Evolutionary conservation across 441 rosid genomes (phyloP).

Genomic region (Erodium texanum): DNA sequence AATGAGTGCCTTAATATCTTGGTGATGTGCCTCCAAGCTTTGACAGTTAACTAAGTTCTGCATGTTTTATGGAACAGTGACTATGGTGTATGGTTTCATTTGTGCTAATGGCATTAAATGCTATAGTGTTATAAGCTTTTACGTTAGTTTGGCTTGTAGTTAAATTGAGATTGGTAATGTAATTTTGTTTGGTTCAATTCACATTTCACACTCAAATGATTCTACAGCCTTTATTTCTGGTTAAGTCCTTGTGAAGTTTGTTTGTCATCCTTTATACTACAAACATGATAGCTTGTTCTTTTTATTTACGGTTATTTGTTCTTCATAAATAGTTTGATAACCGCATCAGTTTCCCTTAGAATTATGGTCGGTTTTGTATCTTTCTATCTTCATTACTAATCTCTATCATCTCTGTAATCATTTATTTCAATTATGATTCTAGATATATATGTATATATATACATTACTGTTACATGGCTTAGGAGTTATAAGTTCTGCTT

Average conservation of each 20-base stretch:
- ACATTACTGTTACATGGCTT: background rate
- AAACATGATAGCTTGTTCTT: background rate
- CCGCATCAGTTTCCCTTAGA: background rate
- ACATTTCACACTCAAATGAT: background rate
- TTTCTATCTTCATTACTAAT: background rate
- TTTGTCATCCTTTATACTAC: background rate
- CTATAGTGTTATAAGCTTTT: background rate
- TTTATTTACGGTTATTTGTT: background rate
- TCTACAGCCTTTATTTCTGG: background rate
- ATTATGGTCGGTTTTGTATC: background rate
- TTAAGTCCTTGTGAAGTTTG: background rate
- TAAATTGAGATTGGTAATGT: background rate
- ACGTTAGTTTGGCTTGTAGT: conserved; percentile 5
- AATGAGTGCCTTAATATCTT: background rate
- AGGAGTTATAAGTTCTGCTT: conserved; percentile 2
- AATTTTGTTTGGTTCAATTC: background rate
- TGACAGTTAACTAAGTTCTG: background rate
- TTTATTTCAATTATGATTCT: background rate
- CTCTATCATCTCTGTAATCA: background rate
- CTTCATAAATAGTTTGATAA: background rate
- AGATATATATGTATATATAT: background rate
- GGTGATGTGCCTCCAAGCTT: background rate
- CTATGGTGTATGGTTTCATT: background rate
- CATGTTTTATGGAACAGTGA: background rate
- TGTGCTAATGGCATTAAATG: background rate